Evolutionary conservation across 1,284 basidiomycete species (phyloP).

Genomic region (Fistulinella cinereoalba): DNA sequence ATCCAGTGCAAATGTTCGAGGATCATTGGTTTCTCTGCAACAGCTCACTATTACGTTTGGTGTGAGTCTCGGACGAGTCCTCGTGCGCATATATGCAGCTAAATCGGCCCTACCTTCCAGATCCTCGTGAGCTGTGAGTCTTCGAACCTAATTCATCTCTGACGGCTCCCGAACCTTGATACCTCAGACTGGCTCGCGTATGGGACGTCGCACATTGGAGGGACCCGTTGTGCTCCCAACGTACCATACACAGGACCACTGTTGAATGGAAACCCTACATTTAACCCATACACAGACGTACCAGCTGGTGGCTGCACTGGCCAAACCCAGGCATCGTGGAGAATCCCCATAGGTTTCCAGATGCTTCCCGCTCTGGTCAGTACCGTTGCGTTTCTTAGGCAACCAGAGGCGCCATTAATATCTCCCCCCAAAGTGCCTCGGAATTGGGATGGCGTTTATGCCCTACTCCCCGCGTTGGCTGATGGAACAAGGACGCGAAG

Average conservation of each 20-base stretch:
- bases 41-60: slow-evolving; percentile 36
- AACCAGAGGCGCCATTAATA: neutral
- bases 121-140: slow-evolving; percentile 35
- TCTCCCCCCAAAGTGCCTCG: slow-evolving; percentile 24
- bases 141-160: neutral
- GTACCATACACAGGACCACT: slow-evolving; percentile 34
- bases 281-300: slow-evolving; percentile 30
- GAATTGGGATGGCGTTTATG: slow-evolving; percentile 35
- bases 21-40: slow-evolving; percentile 33
- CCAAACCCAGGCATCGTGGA: slow-evolving; percentile 33
- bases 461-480: slow-evolving; percentile 39
- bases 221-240: slow-evolving; percentile 31
- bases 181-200: slow-evolving; percentile 33
- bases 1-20: slow-evolving; percentile 36
- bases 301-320: slow-evolving; percentile 33
- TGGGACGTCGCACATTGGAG: slow-evolving; percentile 36
- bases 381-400: neutral
- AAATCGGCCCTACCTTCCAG: slow-evolving; percentile 7
- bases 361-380: slow-evolving; percentile 33
- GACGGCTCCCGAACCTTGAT: neutral
- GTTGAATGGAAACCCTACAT: slow-evolving; percentile 33
- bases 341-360: slow-evolving; percentile 29
- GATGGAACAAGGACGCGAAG: slow-evolving; percentile 33
- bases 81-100: neutral
- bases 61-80: slow-evolving; percentile 16